These are phyloP conservation scores for Geosiphon pyriformis DNA, from an alignment of 192 early-diverging fungal genomes.

Conservation along the genomic window DNA sequence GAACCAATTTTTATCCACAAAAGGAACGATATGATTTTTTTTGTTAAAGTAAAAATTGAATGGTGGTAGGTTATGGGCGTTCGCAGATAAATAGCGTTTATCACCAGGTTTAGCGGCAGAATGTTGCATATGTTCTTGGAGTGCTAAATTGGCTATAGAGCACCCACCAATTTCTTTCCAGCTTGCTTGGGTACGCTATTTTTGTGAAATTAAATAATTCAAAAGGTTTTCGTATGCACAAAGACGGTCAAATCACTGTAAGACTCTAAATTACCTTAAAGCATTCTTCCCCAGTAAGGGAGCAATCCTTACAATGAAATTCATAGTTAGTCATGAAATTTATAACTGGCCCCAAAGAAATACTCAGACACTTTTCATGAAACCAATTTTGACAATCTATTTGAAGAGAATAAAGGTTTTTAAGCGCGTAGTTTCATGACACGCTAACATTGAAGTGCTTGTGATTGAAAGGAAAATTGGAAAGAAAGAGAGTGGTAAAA, in stretches of 20 bases:
- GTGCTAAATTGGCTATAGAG: slow-evolving; percentile 56
- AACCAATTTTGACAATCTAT: slow-evolving; percentile 63
- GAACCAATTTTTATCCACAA: slow-evolving; percentile 60
- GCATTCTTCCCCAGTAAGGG: neutral
- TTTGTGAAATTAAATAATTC: neutral
- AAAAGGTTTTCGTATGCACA: neutral
- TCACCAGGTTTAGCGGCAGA: slow-evolving; percentile 24
- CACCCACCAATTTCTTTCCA: slow-evolving; percentile 65
- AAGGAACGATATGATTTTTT: slow-evolving; percentile 58
- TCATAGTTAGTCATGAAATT: slow-evolving; percentile 62
- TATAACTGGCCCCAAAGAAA: slow-evolving; percentile 38
- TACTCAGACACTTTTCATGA: slow-evolving; percentile 48
- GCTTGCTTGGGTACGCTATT: slow-evolving; percentile 50
- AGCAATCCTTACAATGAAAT: slow-evolving; percentile 49
- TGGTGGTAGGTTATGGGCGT: slow-evolving; percentile 30
- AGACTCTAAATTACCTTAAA: slow-evolving; percentile 9
- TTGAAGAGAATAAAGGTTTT: neutral
- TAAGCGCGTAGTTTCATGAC: neutral
- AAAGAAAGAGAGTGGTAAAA: neutral
- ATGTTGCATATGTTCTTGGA: slow-evolving; percentile 41
- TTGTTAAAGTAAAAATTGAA: slow-evolving; percentile 57
- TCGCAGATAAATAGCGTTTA: slow-evolving; percentile 29
- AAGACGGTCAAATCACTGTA: slow-evolving; percentile 1
- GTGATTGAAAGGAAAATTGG: neutral
- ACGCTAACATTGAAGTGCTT: too few relatives aligned